Conservation (phyloP, 2,329 filamentous ascomycete species). For the Fusarium equiseti region DNA sequence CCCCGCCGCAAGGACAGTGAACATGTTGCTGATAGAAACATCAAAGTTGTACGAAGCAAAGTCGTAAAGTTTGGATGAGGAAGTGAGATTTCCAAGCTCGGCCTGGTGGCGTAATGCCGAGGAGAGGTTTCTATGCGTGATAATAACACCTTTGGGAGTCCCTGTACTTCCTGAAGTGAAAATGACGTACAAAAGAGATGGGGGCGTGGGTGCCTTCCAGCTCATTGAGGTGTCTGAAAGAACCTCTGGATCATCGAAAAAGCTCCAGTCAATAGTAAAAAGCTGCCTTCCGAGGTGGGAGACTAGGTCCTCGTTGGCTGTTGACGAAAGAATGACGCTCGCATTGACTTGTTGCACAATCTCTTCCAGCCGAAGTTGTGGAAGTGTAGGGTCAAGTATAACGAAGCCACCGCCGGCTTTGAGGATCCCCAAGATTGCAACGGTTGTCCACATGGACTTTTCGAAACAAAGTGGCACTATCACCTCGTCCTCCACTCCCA, state of each 20-base stretch:
- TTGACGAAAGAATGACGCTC: too few species aligned
- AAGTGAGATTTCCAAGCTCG: not conserved
- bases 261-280: too few species aligned
- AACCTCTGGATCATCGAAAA: too few species aligned
- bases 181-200: not conserved
- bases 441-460: not conserved
- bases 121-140: not conserved
- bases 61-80: not conserved
- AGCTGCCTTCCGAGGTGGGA: too few species aligned
- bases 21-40: not conserved
- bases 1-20: not conserved
- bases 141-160: not conserved
- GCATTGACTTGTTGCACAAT: too few species aligned
- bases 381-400: not conserved
- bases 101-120: not conserved
- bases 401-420: not conserved
- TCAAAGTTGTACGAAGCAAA: not conserved
- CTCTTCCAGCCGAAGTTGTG: too few species aligned
- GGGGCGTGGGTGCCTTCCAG: not conserved
- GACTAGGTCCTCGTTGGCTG: too few species aligned
- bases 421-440: not conserved
- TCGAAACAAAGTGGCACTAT: not conserved
- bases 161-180: not conserved
- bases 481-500: not conserved
- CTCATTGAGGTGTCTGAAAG: not conserved